Base-by-base conservation (phyloP, 805 yeast species). In the Starmerella davenportii region DNA sequence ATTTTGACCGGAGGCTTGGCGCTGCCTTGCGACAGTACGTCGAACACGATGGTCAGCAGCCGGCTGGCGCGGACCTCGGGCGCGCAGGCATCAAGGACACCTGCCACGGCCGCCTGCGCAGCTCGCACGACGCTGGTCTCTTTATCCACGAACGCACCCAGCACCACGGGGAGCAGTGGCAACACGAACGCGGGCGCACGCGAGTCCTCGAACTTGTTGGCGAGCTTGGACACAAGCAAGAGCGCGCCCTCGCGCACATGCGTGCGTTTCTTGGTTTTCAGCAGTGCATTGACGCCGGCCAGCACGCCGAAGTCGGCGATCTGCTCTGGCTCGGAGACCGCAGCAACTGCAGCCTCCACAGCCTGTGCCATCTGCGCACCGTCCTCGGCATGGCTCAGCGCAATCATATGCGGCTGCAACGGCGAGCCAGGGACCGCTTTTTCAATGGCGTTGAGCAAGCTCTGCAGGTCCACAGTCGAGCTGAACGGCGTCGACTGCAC, bases 1-100 rank as follows among this genome's bases (percentile, higher is more conserved):
- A 80, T 51, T 59, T 87, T 87, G 36, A 82, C 70, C 59, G 81
- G 90, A 93, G 95, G 85, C 61, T 85, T 87, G 34, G 95, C 93
- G 39, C 93, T 73, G 2, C 85, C 72, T 43, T 68, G 64, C 16
- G 27, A 39, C 50, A 87, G 68, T 56, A 79, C 84, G 4, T 51
- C 57, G 43, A 79, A 58, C 25, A 84, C 55, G 40, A 62, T 66
- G 40, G 76, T 72, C 36, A 87, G 55, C 27, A 85, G 66, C 14
- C 71, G 69, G n/a, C 82, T 65, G 1, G 84, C 74, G 39, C 76
- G 66, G 1, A 90, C 85, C 59, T 81, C 93, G 14, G 69, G 63
- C 34, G 93, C 84, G 62, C 69, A 78, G 45, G 72, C 61, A 7
- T 75, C 76, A 49, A 74, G 69, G 30, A 84, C 60, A 15, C 81